Conservation (phyloP, 257 asterid genomes). For the Forsythia viridissima region DNA sequence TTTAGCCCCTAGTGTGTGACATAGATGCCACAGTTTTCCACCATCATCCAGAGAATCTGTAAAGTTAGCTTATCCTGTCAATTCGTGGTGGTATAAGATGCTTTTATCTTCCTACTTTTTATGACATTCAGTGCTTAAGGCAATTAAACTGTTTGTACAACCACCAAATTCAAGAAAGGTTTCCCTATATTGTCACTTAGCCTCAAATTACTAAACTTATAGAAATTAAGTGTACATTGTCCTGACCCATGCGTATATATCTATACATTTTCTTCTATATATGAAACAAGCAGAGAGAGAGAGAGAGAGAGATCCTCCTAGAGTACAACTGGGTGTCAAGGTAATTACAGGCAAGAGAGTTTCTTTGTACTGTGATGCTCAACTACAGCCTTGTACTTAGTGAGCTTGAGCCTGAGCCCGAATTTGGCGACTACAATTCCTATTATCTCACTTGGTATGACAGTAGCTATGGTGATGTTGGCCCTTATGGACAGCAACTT, state of each 20-base stretch:
- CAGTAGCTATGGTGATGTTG: conserved; percentile 6
- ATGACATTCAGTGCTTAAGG: background rate
- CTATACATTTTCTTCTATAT: background rate
- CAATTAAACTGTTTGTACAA: background rate
- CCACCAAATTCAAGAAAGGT: background rate
- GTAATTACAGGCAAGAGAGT: background rate
- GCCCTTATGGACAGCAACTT: conserved; percentile 26
- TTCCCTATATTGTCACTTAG: background rate
- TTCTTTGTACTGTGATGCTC: conserved; percentile 11
- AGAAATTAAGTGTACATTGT: no score
- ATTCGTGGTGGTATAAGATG: conserved; percentile 6
- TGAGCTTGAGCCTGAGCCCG: background rate
- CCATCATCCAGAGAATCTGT: background rate
- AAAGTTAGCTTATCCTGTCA: background rate
- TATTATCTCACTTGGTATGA: conserved; percentile 28
- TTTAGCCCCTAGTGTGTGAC: background rate
- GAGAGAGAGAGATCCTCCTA: background rate
- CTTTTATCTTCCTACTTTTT: background rate
- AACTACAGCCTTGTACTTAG: background rate
- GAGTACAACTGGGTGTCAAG: background rate
- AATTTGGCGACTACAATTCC: conserved; percentile 5
- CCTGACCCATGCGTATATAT: background rate
- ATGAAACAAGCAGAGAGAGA: background rate
- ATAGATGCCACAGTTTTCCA: background rate
- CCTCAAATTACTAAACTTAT: background rate